These are phyloP conservation scores for Fusarium setosum DNA, from an alignment of 2,329 filamentous ascomycete species.

Conservation along the genomic window DNA sequence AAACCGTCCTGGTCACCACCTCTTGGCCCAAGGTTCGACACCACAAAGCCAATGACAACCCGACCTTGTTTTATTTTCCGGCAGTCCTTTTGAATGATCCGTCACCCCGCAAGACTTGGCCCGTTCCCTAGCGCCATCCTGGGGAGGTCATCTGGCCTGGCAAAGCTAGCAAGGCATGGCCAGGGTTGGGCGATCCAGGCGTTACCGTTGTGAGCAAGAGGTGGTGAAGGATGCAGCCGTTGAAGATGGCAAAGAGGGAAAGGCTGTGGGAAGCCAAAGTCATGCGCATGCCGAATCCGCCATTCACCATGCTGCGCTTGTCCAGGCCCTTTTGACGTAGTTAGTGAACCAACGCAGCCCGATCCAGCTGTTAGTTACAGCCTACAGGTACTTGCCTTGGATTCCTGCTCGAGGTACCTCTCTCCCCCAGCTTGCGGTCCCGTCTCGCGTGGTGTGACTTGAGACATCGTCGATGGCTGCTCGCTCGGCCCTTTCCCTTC, in stretches of 20 bases:
- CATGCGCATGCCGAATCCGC: neutral
- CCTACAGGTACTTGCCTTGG: neutral
- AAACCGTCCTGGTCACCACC: slow-evolving; percentile 25
- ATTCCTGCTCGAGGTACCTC: slow-evolving; percentile 3
- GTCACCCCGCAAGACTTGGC: slow-evolving; percentile 4
- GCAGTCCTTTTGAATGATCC: slow-evolving; percentile 28
- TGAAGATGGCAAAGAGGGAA: neutral
- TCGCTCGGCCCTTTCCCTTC: slow-evolving; percentile 17
- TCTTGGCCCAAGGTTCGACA: slow-evolving; percentile 4
- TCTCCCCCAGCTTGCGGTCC: no score
- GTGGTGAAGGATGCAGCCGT: neutral
- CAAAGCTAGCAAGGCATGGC: slow-evolving; percentile 23
- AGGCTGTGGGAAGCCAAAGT: neutral
- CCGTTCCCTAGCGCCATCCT: slow-evolving; percentile 28
- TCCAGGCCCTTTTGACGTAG: neutral
- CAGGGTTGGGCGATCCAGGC: slow-evolving; percentile 20
- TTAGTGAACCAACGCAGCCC: neutral
- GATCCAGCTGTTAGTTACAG: neutral
- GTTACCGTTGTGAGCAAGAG: neutral
- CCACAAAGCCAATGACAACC: slow-evolving; percentile 28
- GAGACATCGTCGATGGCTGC: slow-evolving; percentile 23
- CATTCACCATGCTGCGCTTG: neutral
- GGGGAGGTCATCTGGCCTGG: slow-evolving; percentile 34
- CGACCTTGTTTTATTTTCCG: slow-evolving; percentile 31
- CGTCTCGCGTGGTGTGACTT: slow-evolving; percentile 39